Evolutionary conservation across 2,329 filamentous ascomycete genomes (phyloP).

Genomic region (Ceratocystis eucalypticola): DNA sequence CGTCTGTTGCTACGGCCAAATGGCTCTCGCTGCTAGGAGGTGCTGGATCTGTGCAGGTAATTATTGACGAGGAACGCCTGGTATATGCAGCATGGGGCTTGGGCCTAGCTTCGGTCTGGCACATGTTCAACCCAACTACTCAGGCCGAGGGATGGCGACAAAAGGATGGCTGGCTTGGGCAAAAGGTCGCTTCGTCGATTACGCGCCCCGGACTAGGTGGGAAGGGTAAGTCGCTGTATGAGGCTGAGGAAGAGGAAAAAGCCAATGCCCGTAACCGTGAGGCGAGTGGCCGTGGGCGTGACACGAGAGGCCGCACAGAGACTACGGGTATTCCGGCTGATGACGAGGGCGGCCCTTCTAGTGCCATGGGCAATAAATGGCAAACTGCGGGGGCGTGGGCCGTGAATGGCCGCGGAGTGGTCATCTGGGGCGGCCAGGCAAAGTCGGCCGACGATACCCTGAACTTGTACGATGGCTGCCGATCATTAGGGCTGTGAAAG

Average conservation of each 20-base stretch:
- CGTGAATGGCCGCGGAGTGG: slow-evolving; percentile 35
- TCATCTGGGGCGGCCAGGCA: slow-evolving; percentile 39
- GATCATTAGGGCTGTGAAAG: slow-evolving; percentile 26
- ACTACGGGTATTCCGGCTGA: slow-evolving; percentile 22
- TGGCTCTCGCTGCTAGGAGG: slow-evolving; percentile 47
- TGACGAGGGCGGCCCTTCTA: slow-evolving; percentile 28
- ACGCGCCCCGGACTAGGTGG: slow-evolving; percentile 8
- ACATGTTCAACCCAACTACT: slow-evolving; percentile 40
- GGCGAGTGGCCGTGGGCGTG: background rate
- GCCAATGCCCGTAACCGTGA: background rate
- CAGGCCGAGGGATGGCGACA: slow-evolving; percentile 41
- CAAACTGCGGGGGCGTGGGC: slow-evolving; percentile 41
- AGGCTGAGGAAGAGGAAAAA: slow-evolving; percentile 10
- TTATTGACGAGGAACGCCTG: slow-evolving; percentile 43
- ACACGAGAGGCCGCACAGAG: background rate
- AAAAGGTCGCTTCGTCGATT: slow-evolving; percentile 36
- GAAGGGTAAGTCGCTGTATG: slow-evolving; percentile 9
- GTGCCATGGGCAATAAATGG: slow-evolving; percentile 43
- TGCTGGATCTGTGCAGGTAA: slow-evolving; percentile 40
- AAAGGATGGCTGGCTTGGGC: slow-evolving; percentile 39
- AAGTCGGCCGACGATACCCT: slow-evolving; percentile 37
- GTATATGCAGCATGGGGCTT: slow-evolving; percentile 48
- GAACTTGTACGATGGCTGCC: slow-evolving; percentile 38
- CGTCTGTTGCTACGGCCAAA: slow-evolving; percentile 39
- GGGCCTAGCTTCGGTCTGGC: slow-evolving; percentile 37